Percentiles rank a stretch among this genome's conserved stretches.
phyloP scores from a whole-genome alignment of 2,329 filamentous ascomycete genomes.

The Xylariaceae sp. region DNA sequence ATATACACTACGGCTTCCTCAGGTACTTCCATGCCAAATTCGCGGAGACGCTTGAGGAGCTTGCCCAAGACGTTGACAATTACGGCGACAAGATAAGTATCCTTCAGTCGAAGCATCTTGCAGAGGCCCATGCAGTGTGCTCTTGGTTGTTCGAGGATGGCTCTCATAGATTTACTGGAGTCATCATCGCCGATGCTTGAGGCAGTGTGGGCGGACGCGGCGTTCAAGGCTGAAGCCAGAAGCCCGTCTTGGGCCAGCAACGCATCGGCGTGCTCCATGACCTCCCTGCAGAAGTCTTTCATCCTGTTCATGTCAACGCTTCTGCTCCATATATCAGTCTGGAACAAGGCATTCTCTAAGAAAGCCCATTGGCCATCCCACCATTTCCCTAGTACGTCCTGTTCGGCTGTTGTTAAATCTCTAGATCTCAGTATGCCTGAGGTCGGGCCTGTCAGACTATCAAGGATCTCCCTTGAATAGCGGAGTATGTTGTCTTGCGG shows the following conservation, averaged over 20 bases:
- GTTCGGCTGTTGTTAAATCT: constrained; percentile 57
- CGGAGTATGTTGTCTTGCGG: constrained; percentile 55
- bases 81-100: constrained; percentile 77
- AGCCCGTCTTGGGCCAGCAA: constrained; percentile 82
- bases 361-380: constrained; percentile 84
- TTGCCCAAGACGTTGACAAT: constrained; percentile 80
- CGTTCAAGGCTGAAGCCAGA: constrained; percentile 64
- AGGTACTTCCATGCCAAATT: constrained; percentile 69
- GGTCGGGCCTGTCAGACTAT: constrained; percentile 52
- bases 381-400: constrained; percentile 65
- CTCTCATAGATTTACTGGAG: constrained; percentile 36
- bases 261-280: constrained; percentile 87
- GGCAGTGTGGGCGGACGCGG: constrained; percentile 30
- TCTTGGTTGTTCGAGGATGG: constrained; percentile 61
- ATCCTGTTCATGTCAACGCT: constrained; percentile 71
- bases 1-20: constrained; percentile 57
- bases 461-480: constrained; percentile 54
- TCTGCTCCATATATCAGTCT: constrained; percentile 79
- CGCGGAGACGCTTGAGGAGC: constrained; percentile 74
- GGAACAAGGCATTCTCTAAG: constrained; percentile 73
- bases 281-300: constrained; percentile 90
- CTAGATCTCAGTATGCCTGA: constrained; percentile 53
- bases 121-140: constrained; percentile 64
- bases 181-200: constrained; percentile 35
- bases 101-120: constrained; percentile 85